Percentiles rank a stretch among this genome's conserved stretches.
These are phyloP conservation scores for Dothidotthia symphoricarpi DNA, from an alignment of 2,329 filamentous ascomycete species.

Conservation along the genomic window DNA sequence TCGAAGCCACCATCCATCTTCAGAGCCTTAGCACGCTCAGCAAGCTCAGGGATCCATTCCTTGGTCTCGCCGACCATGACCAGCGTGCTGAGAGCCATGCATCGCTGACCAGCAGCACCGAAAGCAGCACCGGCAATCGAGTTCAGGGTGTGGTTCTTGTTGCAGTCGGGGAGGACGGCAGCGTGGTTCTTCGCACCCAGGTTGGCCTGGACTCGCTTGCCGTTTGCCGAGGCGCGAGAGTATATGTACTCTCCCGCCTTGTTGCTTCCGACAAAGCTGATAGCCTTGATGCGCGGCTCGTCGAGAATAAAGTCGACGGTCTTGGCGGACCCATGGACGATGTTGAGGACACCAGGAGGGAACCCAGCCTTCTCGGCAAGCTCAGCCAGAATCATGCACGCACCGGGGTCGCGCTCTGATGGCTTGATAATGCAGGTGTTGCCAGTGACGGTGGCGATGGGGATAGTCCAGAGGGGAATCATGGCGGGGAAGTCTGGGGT, in stretches of 20 bases:
- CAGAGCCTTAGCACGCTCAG: slow-evolving; percentile 70
- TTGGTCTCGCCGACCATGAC: slow-evolving; percentile 84
- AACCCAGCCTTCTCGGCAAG: slow-evolving; percentile 77
- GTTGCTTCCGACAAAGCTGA: slow-evolving; percentile 84
- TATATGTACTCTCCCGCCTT: slow-evolving; percentile 89
- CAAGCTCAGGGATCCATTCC: slow-evolving; percentile 76
- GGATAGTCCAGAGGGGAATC: slow-evolving; percentile 90
- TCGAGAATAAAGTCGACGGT: slow-evolving; percentile 86
- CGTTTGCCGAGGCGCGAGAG: slow-evolving; percentile 72
- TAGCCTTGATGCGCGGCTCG: slow-evolving; percentile 79
- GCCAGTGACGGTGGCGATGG: slow-evolving; percentile 77
- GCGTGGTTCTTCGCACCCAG: slow-evolving; percentile 87
- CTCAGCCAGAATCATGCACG: slow-evolving; percentile 81
- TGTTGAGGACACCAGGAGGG: slow-evolving; percentile 76
- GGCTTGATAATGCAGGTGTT: slow-evolving; percentile 85
- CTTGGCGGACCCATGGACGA: slow-evolving; percentile 76
- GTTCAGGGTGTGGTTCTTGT: slow-evolving; percentile 87
- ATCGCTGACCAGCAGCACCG: slow-evolving; percentile 79
- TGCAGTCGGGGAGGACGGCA: slow-evolving; percentile 78
- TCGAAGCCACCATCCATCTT: slow-evolving; percentile 81
- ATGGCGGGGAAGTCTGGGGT: slow-evolving; percentile 78
- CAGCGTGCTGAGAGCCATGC: slow-evolving; percentile 81
- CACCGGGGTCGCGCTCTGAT: slow-evolving; percentile 80
- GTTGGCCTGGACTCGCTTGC: slow-evolving; percentile 86
- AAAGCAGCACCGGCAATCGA: slow-evolving; percentile 81